Evolutionary conservation across 2,329 filamentous ascomycete species (phyloP), one percentile per base, ranked within the genome.

Genomic region (Byssochlamys sp.): DNA sequence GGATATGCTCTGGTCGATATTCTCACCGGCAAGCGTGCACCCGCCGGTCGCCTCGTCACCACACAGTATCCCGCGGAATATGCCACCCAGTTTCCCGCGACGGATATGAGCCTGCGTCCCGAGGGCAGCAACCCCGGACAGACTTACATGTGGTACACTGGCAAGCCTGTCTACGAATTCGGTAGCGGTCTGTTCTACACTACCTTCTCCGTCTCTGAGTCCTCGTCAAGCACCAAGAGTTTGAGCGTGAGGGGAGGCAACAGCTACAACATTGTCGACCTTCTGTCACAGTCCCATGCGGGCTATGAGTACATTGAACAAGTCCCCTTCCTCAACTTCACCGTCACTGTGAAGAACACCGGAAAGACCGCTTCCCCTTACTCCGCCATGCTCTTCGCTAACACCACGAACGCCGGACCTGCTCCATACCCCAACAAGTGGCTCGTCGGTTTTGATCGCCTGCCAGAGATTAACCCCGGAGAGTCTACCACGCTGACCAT

Each of bases 171-270:
- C 4, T 71, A 72, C 19, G 70, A 71, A 10, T 78, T 77, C 55
- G 76, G 76, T 2, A 71, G 75, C 53, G 76, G 75, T 1, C 58
- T 77, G 3, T 75, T 76, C 65, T 78, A 78, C 58, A 76, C 76
- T 0, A 73, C 66, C 3, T 78, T 77, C 62, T 61, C 63, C 14
- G 59, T 59, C 6, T 66, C 39, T 14, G 4, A 5, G 19, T 45
- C 60, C 6, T 51, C 56, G 12, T 52, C 57, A 14, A 55, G 55
- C 54, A 54, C 58, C 57, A 4, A 24, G 31, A 4, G 11, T 27
- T 3, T 52, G 11, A 1, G 7, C 53, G 2, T 52, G 11, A n/a
- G 53, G 57, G 11, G 27, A 57, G 4, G 49, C 53, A 7, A 56
- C 28, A 59, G 64, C 2, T 75, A 69, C 58, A 63, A 75, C 48